Base-by-base conservation (phyloP, 2,329 filamentous ascomycete genomes). In the Trichothecium roseum region DNA sequence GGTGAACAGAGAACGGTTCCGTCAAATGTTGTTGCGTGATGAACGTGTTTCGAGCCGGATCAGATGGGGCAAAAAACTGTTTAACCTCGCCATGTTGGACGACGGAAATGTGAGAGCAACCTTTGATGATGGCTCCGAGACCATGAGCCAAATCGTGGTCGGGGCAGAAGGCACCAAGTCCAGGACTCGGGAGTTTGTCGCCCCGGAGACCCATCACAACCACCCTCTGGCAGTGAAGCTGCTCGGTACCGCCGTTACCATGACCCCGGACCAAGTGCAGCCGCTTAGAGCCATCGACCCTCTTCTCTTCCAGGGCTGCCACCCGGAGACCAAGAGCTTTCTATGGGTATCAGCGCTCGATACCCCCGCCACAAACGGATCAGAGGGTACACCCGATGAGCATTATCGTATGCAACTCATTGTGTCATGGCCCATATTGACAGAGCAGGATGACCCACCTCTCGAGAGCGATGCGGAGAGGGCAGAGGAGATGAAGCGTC, bases 261-360 rank as follows among this genome's bases (percentile, higher is more conserved):
- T 67, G 39, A 59, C 53, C 2, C 49, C 57, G 16, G 50, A 57
- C 42, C 44, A 60, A 55, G 51, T 45, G 56, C 42, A 47, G 53
- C 44, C 56, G 6, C 51, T 69, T 7, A 55, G 60, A n/a, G 55
- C 53, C 1, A 60, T 74, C 18, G 69, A 75, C 39, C 69, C 69
- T 0, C 59, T 68, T 28, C 63, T 74, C 17, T 70, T 75, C 45
- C 67, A 73, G 39, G 71, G 66, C 3, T 57, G 63, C 9, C 66
- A 76, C 45, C 68, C 70, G 0, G 52, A 59, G 4, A 68, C 64
- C 1, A 61, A 64, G 32, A 60, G 59, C 15, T 74, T 60, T 40
- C 51, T 75, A 14, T 74, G 65, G 55, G 67, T 70, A 43, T 57
- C 56, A 38, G 59, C 64, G 40, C 54, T 69, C 13, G 61, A 62